Evolutionary conservation across 1,139 yeast species (phyloP).

Genomic region (Scheffersomyces illinoinensis): DNA sequence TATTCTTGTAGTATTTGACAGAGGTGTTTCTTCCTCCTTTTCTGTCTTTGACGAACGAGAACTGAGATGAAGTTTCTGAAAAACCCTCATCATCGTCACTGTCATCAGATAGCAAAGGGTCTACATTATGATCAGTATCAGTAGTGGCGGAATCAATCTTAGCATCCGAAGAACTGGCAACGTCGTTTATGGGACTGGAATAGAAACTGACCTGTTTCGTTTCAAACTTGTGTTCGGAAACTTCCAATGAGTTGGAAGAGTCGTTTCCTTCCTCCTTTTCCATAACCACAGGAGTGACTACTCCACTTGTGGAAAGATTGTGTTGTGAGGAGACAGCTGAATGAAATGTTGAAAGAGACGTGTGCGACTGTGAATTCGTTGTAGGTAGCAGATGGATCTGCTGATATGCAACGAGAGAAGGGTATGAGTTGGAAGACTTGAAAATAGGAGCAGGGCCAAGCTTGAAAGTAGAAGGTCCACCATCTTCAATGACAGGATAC

Average conservation of each 20-base stretch:
- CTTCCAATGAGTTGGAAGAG: constrained; percentile 15
- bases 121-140: constrained; percentile 8
- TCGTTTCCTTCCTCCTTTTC: constrained; percentile 7
- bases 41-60: constrained; percentile 58
- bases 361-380: constrained; percentile 7
- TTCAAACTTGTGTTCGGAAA: constrained; percentile 15
- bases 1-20: constrained; percentile 57
- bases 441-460: constrained; percentile 1
- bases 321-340: neutral
- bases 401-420: constrained; percentile 3
- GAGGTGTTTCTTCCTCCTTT: constrained; percentile 63
- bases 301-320: neutral
- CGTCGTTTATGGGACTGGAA: neutral
- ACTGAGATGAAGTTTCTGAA: constrained; percentile 45
- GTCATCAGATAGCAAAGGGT: constrained; percentile 12
- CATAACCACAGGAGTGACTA: neutral
- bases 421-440: constrained; percentile 7
- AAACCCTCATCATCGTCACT: constrained; percentile 20
- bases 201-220: constrained; percentile 20
- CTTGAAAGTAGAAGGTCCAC: constrained; percentile 3
- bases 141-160: neutral
- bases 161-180: neutral
- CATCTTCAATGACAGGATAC: constrained; percentile 4
- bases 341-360: constrained; percentile 8
- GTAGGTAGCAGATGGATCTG: constrained; percentile 1